These are phyloP conservation scores for Phanerochaete carnosa DNA, from an alignment of 768 basidiomycete species.

Conservation along the genomic window DNA sequence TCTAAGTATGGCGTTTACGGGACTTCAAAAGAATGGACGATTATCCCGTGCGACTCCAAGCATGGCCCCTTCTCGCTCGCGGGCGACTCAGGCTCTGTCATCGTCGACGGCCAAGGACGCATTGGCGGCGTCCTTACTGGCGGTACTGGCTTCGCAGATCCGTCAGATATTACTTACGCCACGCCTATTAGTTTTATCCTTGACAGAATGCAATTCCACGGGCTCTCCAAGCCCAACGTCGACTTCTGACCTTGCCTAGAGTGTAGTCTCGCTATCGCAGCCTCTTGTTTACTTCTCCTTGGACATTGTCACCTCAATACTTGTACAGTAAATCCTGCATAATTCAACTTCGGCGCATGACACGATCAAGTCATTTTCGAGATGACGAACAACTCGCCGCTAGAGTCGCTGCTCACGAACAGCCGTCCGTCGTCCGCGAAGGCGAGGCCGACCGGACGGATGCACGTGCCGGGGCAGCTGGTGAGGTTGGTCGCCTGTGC, in stretches of 20 bases:
- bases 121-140: not conserved
- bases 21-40: not conserved
- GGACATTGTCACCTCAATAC: no score
- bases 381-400: conserved; percentile 33
- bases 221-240: no score
- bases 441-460: conserved; percentile 42
- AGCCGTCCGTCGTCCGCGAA: conserved; percentile 33
- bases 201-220: not conserved
- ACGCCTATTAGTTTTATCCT: not conserved
- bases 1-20: not conserved
- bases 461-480: conserved; percentile 39
- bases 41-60: no score
- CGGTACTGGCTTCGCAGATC: not conserved
- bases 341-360: not conserved
- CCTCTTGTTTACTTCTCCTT: no score
- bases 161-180: not conserved
- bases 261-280: not conserved
- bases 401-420: conserved; percentile 41
- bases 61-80: not conserved
- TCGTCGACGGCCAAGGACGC: not conserved
- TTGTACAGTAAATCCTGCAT: not conserved
- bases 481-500: conserved; percentile 37
- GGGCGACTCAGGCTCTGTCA: not conserved
- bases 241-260: not conserved
- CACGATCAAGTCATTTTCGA: not conserved